A percentile compares a stretch with the other conserved stretches of the same genome.
phyloP scores from a whole-genome alignment of 2,329 filamentous ascomycete species.

The Phialophora macrospora region DNA sequence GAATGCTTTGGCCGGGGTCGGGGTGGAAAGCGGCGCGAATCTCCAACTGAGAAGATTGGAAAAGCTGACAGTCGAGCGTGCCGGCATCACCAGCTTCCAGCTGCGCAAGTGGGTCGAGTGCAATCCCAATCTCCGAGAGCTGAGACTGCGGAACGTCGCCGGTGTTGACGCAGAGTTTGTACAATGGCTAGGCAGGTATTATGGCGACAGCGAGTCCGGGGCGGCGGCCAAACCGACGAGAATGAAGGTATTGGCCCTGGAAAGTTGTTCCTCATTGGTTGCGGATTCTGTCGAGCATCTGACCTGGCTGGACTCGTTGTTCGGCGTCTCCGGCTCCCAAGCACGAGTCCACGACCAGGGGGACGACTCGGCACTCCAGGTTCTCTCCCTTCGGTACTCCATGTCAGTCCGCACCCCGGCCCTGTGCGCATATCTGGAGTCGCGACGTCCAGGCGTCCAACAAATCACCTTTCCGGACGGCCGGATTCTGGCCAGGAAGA shows the following conservation, averaged over 20 bases:
- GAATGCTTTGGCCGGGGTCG: constrained; percentile 44
- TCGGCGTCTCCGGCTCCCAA: background rate
- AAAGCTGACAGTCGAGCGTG: constrained; percentile 43
- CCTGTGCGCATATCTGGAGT: constrained; percentile 27
- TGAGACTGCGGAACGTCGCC: constrained; percentile 44
- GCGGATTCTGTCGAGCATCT: constrained; percentile 16
- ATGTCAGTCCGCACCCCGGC: constrained; percentile 5
- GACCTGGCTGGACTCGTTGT: constrained; percentile 28
- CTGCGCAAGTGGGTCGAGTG: constrained; percentile 43
- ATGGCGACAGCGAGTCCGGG: background rate
- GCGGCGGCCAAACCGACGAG: constrained; percentile 1
- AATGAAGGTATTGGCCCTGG: constrained; percentile 21
- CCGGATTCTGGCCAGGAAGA: constrained; percentile 14
- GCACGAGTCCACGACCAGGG: background rate
- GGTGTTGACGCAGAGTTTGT: constrained; percentile 46
- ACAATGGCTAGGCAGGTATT: constrained; percentile 43
- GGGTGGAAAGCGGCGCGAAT: constrained; percentile 33
- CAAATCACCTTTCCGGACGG: constrained; percentile 28
- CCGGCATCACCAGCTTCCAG: constrained; percentile 46
- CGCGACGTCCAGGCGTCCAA: constrained; percentile 11
- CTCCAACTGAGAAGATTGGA: constrained; percentile 40
- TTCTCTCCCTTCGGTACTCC: constrained; percentile 22
- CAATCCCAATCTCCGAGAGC: constrained; percentile 41
- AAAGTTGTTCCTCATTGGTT: constrained; percentile 21
- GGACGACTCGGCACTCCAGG: constrained; percentile 4